Base-by-base conservation (phyloP, 2,329 filamentous ascomycete species). In the Ophiostoma novo-ulmi region DNA sequence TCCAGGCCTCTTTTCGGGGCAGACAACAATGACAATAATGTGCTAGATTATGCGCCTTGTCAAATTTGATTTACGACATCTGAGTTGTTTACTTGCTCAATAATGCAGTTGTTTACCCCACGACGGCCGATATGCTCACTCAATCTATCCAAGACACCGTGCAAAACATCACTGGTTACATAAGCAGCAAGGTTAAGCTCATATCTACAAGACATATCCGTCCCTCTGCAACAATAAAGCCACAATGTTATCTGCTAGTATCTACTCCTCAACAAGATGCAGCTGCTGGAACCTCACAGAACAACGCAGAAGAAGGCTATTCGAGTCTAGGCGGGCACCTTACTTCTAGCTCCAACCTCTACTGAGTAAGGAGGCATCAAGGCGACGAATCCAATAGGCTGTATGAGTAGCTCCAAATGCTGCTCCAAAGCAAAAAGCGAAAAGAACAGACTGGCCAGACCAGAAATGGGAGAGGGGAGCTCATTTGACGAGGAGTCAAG, bases 361-460 rank as follows among this genome's bases (percentile, higher is more conserved):
- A 31, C 31, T 31, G 31, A 31, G 31, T 39, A 20, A 44, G 52
- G 52, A 58, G 52, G 52, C 52, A 58, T 13, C 52, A 58, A 58
- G n/a, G 52, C 52, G 52, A 58, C 52, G 52, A 58, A 58, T 58
- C n/a, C 22, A 58, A 58, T 58, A 58, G 52, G 52, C 52, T 58
- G n/a, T 55, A 55, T n/a, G 4, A 17, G 41, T 20, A 48, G 44
- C 44, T 48, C 44, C 44, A 48, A 44, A 48, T 48, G 44, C 44
- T 48, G 17, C 44, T 20, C 17, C 14, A 48, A 48, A 5, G 38
- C 52, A n/a, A 63, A 35, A 63, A 7, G 26, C 13, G 58, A 63
- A 63, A 63, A 63, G 58, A 63, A 63, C 58, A 63, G 58, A 63
- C 58, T 63, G 58, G 58, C 58, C 58, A 63, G 58, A 63, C 58